Evolutionary conservation across 805 yeast species (phyloP), one percentile per base, ranked within the genome.

Genomic region (Saccharomycopsis capsularis): DNA sequence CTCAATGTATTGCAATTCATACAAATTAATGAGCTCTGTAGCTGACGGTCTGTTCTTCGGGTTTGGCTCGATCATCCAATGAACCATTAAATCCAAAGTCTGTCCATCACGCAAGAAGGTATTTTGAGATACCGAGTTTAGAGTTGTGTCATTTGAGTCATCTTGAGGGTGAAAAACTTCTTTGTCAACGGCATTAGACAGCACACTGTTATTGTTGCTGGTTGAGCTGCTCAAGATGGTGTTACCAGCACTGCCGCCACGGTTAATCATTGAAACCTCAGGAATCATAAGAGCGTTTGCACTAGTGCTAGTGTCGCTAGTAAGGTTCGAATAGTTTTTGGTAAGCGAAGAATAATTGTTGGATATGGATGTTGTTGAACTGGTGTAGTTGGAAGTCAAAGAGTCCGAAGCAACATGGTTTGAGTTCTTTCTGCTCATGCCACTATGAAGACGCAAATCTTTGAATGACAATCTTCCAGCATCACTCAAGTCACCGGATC

Each of bases 401-500:
- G 38, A 34, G 7, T 34, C 38, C n/a, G 38, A 34, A 9, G 38
- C 19, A 9, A n/a, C 19, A 34, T 34, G 15, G 19, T 34, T 9
- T 13, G 13, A 13, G 13, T 27, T 27, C 11, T 27, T 27, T 27
- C 13, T 7, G 7, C 13, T 27, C 32, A 27, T 27, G 32, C 32
- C 32, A 27, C 32, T 27, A 29, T 18, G 18, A 22, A 11, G n/a
- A 11, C 24, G 32, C 36, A 84, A 66, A 55, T 84, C 90, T 21
- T 82, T 82, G 2, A 87, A 81, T 40, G 88, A 81, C 53, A 90
- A 70, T 57, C 80, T 78, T 0, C 97, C 97, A 0, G 98, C 97
- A 63, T 93, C 99, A 13, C 95, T 82, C 55, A 93, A 70, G 63
- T 93, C 99, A 0, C 99, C 99, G 35, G 95, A 85, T 56, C 99